These are phyloP conservation scores for Cryptococcus sp. DNA, from an alignment of 1,284 basidiomycete genomes.

Conservation along the genomic window DNA sequence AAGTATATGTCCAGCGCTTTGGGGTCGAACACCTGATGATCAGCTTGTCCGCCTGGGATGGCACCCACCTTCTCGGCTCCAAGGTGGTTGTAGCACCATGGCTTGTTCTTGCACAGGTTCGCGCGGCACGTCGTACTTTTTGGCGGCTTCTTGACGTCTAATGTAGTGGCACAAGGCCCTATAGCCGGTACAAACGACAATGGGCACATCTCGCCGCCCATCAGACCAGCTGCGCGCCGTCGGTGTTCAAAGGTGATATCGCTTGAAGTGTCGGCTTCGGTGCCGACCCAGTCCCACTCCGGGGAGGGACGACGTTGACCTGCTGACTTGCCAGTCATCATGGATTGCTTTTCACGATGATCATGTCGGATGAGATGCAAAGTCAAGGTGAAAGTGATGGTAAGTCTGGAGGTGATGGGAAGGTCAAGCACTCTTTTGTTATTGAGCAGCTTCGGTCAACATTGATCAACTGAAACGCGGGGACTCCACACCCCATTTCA, in stretches of 20 bases:
- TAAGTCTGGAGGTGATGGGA: background rate
- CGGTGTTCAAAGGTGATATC: slow-evolving; percentile 67
- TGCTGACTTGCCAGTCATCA: slow-evolving; percentile 2
- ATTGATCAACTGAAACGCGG: slow-evolving; percentile 1
- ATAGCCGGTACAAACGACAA: slow-evolving; percentile 59
- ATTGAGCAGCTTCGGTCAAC: background rate
- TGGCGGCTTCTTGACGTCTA: background rate
- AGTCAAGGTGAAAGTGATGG: background rate
- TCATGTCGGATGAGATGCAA: background rate
- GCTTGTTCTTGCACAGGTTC: slow-evolving; percentile 69
- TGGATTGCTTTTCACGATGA: background rate
- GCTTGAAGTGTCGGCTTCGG: slow-evolving; percentile 61
- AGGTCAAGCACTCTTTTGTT: background rate
- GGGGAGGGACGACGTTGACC: background rate
- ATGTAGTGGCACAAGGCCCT: background rate
- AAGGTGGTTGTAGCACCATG: slow-evolving; percentile 80
- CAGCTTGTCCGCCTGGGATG: slow-evolving; percentile 52
- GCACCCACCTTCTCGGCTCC: slow-evolving; percentile 65
- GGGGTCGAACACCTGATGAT: slow-evolving; percentile 57
- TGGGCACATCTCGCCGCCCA: slow-evolving; percentile 56
- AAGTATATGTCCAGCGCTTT: slow-evolving; percentile 62
- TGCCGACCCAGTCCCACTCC: slow-evolving; percentile 75
- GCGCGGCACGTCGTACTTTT: slow-evolving; percentile 60
- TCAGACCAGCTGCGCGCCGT: slow-evolving; percentile 68
- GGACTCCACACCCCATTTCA: no score